Evolutionary conservation across 495 filamentous ascomycete species (phyloP).

Genomic region (Trichoderma virens): DNA sequence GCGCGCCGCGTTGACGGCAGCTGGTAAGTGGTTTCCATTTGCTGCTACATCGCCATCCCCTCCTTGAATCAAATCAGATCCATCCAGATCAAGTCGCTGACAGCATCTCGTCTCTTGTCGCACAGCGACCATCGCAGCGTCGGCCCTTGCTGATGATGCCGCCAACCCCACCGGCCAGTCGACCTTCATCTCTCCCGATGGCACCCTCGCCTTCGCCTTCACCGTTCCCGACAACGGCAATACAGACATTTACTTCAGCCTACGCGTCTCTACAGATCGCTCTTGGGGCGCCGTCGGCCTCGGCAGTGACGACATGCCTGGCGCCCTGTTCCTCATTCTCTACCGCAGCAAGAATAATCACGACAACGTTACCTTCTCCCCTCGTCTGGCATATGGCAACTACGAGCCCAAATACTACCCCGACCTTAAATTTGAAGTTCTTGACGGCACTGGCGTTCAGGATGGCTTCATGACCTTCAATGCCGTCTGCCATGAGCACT

Average conservation of each 20-base stretch:
- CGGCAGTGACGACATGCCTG: slow-evolving; percentile 41
- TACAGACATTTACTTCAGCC: slow-evolving; percentile 40
- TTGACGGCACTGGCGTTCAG: slow-evolving; percentile 34
- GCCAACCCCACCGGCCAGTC: not conserved
- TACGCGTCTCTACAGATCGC: slow-evolving; percentile 33
- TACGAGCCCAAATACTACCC: slow-evolving; percentile 38
- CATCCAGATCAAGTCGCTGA: no score
- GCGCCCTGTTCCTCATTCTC: slow-evolving; percentile 42
- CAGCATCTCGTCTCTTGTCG: not conserved
- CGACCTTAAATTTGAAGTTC: slow-evolving; percentile 30
- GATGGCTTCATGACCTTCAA: slow-evolving; percentile 37
- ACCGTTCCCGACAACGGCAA: slow-evolving; percentile 25
- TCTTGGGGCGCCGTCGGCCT: slow-evolving; percentile 46
- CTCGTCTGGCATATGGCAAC: slow-evolving; percentile 34
- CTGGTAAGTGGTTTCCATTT: not conserved
- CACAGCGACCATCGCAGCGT: not conserved
- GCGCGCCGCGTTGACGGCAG: slow-evolving; percentile 3
- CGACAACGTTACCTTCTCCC: slow-evolving; percentile 42
- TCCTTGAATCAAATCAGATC: no score
- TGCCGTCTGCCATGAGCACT: slow-evolving; percentile 36
- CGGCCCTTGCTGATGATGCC: not conserved
- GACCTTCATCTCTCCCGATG: slow-evolving; percentile 5
- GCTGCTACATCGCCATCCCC: not conserved
- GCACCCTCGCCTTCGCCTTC: slow-evolving; percentile 21
- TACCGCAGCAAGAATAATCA: slow-evolving; percentile 35